Conservation (phyloP, 768 basidiomycete species). For the Podaxis rugospora region DNA sequence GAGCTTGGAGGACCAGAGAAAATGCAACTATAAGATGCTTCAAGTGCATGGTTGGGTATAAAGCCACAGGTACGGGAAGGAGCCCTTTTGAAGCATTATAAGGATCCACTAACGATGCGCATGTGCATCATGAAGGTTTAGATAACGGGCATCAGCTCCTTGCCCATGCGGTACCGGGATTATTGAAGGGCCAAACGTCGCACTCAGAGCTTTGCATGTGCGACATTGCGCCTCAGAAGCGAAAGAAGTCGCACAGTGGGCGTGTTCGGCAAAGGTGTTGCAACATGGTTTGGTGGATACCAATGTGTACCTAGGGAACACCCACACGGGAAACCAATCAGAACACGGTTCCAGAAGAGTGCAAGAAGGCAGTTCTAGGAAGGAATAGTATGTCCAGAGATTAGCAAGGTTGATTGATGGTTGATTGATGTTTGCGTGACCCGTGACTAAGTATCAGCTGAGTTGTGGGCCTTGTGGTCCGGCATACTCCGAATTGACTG, state of each 20-base stretch:
- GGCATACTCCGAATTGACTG: neutral
- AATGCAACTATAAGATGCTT: neutral
- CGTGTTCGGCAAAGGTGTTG: neutral
- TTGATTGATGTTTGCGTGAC: neutral
- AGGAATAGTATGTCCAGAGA: neutral
- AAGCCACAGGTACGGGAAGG: neutral
- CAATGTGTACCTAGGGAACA: neutral
- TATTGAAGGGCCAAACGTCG: neutral
- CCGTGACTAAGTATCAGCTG: neutral
- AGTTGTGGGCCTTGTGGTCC: neutral
- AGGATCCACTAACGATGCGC: neutral
- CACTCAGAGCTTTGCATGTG: neutral
- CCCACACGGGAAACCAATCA: neutral
- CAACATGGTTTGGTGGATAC: neutral
- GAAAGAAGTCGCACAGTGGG: neutral
- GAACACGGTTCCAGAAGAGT: neutral
- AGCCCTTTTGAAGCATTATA: neutral
- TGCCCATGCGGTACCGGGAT: constrained; percentile 4
- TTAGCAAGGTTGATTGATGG: neutral
- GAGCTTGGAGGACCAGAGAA: neutral
- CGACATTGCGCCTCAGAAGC: neutral
- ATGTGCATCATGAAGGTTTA: neutral
- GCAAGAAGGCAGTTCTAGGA: neutral
- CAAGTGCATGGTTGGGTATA: constrained; percentile 3
- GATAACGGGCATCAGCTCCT: neutral